Base-by-base conservation (phyloP, 2,329 filamentous ascomycete genomes). In the Xylaria multiplex region DNA sequence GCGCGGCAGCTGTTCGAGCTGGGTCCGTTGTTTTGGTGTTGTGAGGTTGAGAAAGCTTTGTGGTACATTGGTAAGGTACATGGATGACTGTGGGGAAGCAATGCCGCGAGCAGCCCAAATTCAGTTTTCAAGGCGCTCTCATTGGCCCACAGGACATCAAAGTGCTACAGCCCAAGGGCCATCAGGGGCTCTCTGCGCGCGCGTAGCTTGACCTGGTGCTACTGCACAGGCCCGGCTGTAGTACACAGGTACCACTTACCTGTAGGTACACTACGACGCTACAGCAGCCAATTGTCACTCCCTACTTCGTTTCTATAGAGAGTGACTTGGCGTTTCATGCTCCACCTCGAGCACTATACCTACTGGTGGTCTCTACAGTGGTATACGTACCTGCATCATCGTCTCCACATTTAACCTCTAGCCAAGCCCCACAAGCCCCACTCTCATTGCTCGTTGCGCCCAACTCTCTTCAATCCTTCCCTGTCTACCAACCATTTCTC, bases 401-500 rank as follows among this genome's bases (percentile, higher is more conserved):
- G 24, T 58, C 57, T 19, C 66, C 64, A 62, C n/a, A 59, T 49
- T 67, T 67, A 62, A 58, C 60, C 60, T 66, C 32, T 22, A 6
- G 11, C 24, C 54, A 4, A 19, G 8, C 24, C 32, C 65, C 63
- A 30, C 46, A 35, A 2, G 22, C 46, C 6, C 62, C 59, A 56
- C 52, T 27, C 46, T 32, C 50, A 45, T 50, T 40, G 49, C 48
- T 59, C 30, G 49, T 68, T 62, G 45, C 55, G 64, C 67, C 57
- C 54, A 62, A 24, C 30, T 52, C 40, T 62, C 6, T 19, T 22
- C n/a, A 58, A 69, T 27, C 68, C 66, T 68, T 71, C 61, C 56
- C 66, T 72, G 64, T 59, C 63, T 56, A 68, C 73, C 73, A 74
- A 71, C 74, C 71, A 72, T 72, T 69, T 65, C 30, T 30, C 59